phyloP scores from a whole-genome alignment of 306 rosid genomes.

The Prinsepia uniflora region DNA sequence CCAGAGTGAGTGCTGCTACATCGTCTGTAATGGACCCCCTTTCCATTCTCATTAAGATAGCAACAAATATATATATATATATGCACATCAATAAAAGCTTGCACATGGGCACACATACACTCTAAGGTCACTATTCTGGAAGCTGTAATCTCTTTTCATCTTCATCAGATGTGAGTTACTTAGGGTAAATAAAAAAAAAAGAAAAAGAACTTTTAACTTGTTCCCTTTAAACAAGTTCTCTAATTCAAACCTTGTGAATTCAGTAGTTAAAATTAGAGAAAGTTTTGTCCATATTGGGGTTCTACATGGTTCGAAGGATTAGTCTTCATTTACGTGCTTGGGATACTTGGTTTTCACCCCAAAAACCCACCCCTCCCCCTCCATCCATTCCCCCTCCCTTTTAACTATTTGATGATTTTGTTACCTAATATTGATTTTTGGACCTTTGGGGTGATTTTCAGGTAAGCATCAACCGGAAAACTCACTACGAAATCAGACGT shows the following conservation, averaged over 20 bases:
- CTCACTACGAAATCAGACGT: constrained; percentile 93
- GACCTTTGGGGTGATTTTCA: constrained; percentile 25
- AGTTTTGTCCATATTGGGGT: too few species aligned
- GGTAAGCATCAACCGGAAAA: constrained; percentile 88
- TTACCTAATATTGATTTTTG: neutral
- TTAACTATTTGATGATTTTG: too few species aligned
- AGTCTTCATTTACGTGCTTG: too few species aligned
- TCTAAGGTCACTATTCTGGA: constrained; percentile 43
- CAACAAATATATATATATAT: constrained; percentile 18
- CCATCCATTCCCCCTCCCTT: too few species aligned
- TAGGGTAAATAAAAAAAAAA: neutral
- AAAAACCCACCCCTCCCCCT: too few species aligned
- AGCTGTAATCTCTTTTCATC: constrained; percentile 27
- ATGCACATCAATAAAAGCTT: constrained; percentile 31
- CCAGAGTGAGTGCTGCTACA: constrained; percentile 83
- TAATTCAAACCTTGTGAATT: too few species aligned
- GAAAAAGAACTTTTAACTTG: too few species aligned
- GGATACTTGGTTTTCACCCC: too few species aligned
- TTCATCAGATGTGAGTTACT: neutral
- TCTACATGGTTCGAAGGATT: too few species aligned
- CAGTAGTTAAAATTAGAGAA: too few species aligned
- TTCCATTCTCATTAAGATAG: constrained; percentile 24
- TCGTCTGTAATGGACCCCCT: constrained; percentile 24
- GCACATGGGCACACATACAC: constrained; percentile 37
- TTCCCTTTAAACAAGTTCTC: too few species aligned